These are phyloP conservation scores for Xylariales sp. DNA, from an alignment of 2,329 filamentous ascomycete species.

Conservation along the genomic window DNA sequence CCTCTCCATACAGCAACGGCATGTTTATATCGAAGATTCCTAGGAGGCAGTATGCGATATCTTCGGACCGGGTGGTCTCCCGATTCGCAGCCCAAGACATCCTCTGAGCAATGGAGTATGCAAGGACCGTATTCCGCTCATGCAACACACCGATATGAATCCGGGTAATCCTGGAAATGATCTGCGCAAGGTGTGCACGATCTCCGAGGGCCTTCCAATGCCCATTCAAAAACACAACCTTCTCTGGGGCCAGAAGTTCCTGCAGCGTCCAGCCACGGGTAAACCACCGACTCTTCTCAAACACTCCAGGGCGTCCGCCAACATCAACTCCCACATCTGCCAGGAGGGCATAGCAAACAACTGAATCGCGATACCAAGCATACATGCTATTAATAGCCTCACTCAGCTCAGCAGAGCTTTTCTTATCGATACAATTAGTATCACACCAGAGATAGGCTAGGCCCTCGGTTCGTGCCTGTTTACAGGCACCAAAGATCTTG, in stretches of 20 bases:
- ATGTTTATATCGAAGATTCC: conserved; percentile 59
- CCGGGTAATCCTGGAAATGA: conserved; percentile 32
- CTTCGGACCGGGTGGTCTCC: conserved; percentile 52
- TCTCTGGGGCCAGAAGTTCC: conserved; percentile 41
- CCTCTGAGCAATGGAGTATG: conserved; percentile 50
- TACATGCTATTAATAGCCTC: conserved; percentile 55
- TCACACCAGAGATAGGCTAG: conserved; percentile 52
- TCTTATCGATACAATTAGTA: conserved; percentile 54
- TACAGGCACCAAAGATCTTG: conserved; percentile 51
- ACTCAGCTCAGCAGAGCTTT: conserved; percentile 50
- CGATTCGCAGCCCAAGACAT: conserved; percentile 56
- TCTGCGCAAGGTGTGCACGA: conserved; percentile 9
- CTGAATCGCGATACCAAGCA: conserved; percentile 47
- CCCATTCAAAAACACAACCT: conserved; percentile 43
- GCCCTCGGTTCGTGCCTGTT: conserved; percentile 44
- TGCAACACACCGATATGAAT: conserved; percentile 42
- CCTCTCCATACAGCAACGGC: conserved; percentile 58
- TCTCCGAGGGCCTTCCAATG: conserved; percentile 37
- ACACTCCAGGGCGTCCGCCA: not conserved
- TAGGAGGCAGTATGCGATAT: conserved; percentile 58
- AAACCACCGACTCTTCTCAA: conserved; percentile 44
- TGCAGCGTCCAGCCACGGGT: conserved; percentile 47
- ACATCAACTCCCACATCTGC: conserved; percentile 43
- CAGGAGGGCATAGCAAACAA: conserved; percentile 52
- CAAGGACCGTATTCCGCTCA: conserved; percentile 33